Evolutionary conservation across 768 basidiomycete genomes (phyloP).

Genomic region (Xerocomus spinulosus): DNA sequence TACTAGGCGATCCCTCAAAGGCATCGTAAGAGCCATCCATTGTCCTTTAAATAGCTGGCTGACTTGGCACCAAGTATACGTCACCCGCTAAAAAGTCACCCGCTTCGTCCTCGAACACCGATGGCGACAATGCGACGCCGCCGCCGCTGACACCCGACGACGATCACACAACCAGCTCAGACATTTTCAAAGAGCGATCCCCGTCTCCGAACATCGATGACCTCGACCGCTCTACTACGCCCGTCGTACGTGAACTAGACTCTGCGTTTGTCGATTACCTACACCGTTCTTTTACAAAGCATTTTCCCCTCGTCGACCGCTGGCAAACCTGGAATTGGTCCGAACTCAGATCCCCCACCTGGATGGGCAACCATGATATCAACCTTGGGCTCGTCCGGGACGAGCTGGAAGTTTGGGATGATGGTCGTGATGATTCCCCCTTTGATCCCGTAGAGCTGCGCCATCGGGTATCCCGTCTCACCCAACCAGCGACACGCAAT

Average conservation of each 20-base stretch:
- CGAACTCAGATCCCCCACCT: slow-evolving; percentile 28
- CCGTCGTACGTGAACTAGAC: slow-evolving; percentile 25
- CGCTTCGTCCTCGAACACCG: slow-evolving; percentile 23
- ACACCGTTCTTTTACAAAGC: slow-evolving; percentile 25
- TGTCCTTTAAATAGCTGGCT: neutral
- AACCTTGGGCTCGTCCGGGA: slow-evolving; percentile 3
- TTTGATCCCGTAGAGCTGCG: slow-evolving; percentile 14
- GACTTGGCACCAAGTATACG: slow-evolving; percentile 13
- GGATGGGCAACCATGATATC: slow-evolving; percentile 13
- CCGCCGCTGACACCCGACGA: slow-evolving; percentile 37
- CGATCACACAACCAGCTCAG: slow-evolving; percentile 19
- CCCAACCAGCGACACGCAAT: slow-evolving; percentile 3
- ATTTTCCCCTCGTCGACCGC: slow-evolving; percentile 20
- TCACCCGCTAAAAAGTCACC: slow-evolving; percentile 21
- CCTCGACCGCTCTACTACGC: slow-evolving; percentile 13
- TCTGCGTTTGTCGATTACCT: slow-evolving; percentile 22
- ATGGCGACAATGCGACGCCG: slow-evolving; percentile 29
- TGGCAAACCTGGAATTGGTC: slow-evolving; percentile 35
- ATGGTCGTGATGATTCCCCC: slow-evolving; percentile 20
- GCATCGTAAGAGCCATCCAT: slow-evolving; percentile 16
- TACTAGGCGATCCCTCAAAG: slow-evolving; percentile 18
- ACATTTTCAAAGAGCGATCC: slow-evolving; percentile 22
- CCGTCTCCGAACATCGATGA: slow-evolving; percentile 22
- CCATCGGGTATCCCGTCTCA: slow-evolving; percentile 12
- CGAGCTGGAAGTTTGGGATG: slow-evolving; percentile 24